Evolutionary conservation across 2,329 filamentous ascomycete species (phyloP), one percentile per base, ranked within the genome.

Genomic region (Stromatinia cepivora): DNA sequence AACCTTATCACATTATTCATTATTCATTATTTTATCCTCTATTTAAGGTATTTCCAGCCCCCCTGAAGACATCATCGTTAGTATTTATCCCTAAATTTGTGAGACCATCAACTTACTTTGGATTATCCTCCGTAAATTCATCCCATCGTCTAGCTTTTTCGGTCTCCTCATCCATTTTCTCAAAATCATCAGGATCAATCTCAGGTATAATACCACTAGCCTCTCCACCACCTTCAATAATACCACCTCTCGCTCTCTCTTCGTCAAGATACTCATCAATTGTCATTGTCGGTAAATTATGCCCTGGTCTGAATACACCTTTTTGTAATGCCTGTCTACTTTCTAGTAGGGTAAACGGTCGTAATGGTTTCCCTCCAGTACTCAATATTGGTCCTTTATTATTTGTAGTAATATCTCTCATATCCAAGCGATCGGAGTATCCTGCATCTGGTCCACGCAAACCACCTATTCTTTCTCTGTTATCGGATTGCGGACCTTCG

Each of bases 201-300:
- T 93, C 89, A 1, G 89, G 87, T 72, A 85, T 84, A 36, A 87
- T 82, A 22, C 86, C 87, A 74, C 89, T 91, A 73, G 90, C 87
- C 76, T 92, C 91, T 25, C 94, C 94, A 42, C 93, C 93, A 48
- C 94, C 95, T 77, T 97, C 91, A 68, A 98, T 92, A 70, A 99
- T 94, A 28, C 92, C 92, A 22, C 95, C 95, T 72, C 92, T 84
- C 73, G 87, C 86, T 77, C 87, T 86, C 82, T 98, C 95, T 80
- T 98, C 94, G 66, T 96, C 95, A 22, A 99, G 84, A 77, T 98
- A 99, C 81, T 99, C 95, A 75, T 99, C 95, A 71, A 99, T 97
- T 1, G 88, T 92, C 95, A 99, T 98, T 4, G 95, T 98, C 0
- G 95, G 95, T 70, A 99, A 82, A 80, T 92, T 97, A 79, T 99